A percentile compares a stretch with the other conserved stretches of the same genome.
Evolutionary conservation across 169 alveolate genomes (phyloP).

Genomic region (Plasmodium falciparum): DNA sequence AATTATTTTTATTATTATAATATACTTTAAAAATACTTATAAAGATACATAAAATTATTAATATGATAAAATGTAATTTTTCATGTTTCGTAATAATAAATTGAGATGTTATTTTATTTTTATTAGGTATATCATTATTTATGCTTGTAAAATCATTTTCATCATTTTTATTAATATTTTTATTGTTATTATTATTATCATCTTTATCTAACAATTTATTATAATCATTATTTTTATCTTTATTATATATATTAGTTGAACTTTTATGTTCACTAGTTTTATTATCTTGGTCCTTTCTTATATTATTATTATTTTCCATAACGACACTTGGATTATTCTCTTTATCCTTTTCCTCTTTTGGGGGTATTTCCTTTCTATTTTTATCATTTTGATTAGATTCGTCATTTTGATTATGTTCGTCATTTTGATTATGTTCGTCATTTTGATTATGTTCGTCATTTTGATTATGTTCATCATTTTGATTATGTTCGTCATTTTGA

Average conservation of each 20-base stretch:
- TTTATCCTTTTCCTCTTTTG: not conserved
- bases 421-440: not conserved
- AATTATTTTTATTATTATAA: conserved; percentile 12
- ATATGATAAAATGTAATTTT: conserved; percentile 11
- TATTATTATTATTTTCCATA: not conserved
- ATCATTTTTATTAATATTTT: not conserved
- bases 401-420: conserved; percentile 1
- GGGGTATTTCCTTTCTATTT: not conserved
- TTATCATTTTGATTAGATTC: not conserved
- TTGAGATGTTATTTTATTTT: not conserved
- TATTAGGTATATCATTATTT: not conserved
- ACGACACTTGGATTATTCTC: not conserved
- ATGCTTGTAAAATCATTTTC: not conserved
- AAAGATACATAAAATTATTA: conserved; percentile 16
- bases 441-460: not conserved
- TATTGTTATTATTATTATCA: not conserved
- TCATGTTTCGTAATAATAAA: conserved; percentile 1
- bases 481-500: not conserved
- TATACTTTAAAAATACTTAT: conserved; percentile 35
- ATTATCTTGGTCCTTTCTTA: not conserved
- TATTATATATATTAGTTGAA: not conserved
- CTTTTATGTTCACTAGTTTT: not conserved
- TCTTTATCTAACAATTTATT: not conserved
- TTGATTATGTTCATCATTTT: not conserved
- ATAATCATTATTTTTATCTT: not conserved